phyloP scores from a whole-genome alignment of 495 filamentous ascomycete species.

The Amniculicola lignicola region DNA sequence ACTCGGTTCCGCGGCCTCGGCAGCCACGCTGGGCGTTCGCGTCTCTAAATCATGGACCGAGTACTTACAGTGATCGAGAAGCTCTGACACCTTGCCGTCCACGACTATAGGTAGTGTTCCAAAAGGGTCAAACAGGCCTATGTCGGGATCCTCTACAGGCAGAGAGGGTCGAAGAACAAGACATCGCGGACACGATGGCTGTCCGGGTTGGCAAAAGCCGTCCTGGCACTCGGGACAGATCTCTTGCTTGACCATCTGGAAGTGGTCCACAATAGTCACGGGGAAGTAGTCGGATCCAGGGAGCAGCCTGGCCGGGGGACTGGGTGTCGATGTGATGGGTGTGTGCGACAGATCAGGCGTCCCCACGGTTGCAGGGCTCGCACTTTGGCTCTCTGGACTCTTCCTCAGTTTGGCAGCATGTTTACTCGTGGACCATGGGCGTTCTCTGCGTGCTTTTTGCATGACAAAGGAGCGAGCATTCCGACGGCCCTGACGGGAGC shows the following conservation, averaged over 20 bases:
- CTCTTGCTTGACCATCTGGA: constrained; percentile 15
- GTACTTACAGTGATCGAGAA: constrained; percentile 32
- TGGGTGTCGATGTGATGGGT: constrained; percentile 29
- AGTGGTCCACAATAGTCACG: constrained; percentile 2
- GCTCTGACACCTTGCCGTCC: constrained; percentile 18
- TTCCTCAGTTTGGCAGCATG: constrained; percentile 31
- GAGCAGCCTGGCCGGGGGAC: constrained; percentile 9
- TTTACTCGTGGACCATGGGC: constrained; percentile 39
- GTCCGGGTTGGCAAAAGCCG: constrained; percentile 22
- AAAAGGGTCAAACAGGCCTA: constrained; percentile 30
- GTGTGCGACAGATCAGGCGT: constrained; percentile 26
- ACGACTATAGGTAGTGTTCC: constrained; percentile 21
- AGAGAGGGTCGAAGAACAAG: constrained; percentile 8
- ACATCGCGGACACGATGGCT: constrained; percentile 26
- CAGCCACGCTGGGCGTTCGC: constrained; percentile 3
- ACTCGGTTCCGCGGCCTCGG: background rate
- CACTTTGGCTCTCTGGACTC: constrained; percentile 26
- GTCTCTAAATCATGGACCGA: background rate
- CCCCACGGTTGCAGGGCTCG: constrained; percentile 22
- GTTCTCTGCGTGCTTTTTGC: constrained; percentile 35
- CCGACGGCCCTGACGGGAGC: constrained; percentile 33
- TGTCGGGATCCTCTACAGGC: constrained; percentile 6
- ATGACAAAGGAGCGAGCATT: constrained; percentile 39
- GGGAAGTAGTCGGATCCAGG: constrained; percentile 12
- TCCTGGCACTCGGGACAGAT: constrained; percentile 30